Evolutionary conservation across 768 basidiomycete genomes (phyloP).

Genomic region (Hirschioporus abietinus): DNA sequence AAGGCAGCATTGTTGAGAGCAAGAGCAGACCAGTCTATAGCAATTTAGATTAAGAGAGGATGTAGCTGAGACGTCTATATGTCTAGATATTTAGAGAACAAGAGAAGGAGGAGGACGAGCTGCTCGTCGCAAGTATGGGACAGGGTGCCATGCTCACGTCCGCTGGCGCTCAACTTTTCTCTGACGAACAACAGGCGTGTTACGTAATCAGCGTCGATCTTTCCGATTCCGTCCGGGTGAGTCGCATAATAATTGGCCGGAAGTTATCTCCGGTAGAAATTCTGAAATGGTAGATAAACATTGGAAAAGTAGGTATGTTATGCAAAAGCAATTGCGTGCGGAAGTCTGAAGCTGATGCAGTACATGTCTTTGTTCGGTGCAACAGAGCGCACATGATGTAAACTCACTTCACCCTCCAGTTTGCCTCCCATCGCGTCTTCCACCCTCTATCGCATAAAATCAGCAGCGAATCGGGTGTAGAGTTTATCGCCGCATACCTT

Average conservation of each 20-base stretch:
- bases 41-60: conserved; percentile 17
- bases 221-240: not conserved
- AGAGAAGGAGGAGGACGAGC: not conserved
- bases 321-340: conserved; percentile 36
- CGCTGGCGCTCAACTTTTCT: not conserved
- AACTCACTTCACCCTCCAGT: conserved; percentile 40
- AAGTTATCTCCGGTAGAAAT: not conserved
- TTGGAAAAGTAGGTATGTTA: not conserved
- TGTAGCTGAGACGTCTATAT: conserved; percentile 19
- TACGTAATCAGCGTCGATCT: not conserved
- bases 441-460: conserved; percentile 49
- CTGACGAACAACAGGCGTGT: not conserved
- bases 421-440: conserved; percentile 55
- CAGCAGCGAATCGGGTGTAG: conserved; percentile 2
- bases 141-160: not conserved
- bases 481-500: conserved; percentile 46
- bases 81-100: not conserved
- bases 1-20: conserved; percentile 22
- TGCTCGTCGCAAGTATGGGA: not conserved
- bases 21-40: conserved; percentile 24
- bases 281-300: not conserved
- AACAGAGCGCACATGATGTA: conserved; percentile 85
- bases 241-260: not conserved
- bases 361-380: conserved; percentile 98
- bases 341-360: conserved; percentile 83